A percentile compares a stretch with the other conserved stretches of the same genome.
phyloP scores from a whole-genome alignment of 805 yeast species.

The Lachancea fermentati region DNA sequence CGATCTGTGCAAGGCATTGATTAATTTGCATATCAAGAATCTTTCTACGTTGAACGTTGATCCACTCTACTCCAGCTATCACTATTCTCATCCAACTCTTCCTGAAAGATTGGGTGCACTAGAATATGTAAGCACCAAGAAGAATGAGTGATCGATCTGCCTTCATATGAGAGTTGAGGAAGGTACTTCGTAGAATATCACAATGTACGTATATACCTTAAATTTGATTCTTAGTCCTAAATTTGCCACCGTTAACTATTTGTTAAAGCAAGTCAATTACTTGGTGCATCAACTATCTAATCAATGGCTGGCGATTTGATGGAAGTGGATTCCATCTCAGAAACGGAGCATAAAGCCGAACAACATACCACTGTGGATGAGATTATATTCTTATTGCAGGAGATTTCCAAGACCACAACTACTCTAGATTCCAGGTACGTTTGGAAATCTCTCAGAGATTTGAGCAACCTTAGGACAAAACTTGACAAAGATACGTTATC shows the following conservation, averaged over 20 bases:
- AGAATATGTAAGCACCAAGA: conserved; percentile 37
- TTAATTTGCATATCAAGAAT: conserved; percentile 73
- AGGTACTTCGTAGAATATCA: too few relatives aligned
- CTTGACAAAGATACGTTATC: conserved; percentile 51
- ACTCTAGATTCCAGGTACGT: conserved; percentile 83
- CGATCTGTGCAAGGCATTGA: conserved; percentile 65
- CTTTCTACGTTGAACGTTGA: conserved; percentile 85
- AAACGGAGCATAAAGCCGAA: conserved; percentile 10
- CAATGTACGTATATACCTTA: not conserved
- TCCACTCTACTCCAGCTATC: conserved; percentile 81
- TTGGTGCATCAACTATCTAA: not conserved
- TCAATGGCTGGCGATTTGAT: conserved; percentile 19
- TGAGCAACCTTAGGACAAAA: conserved; percentile 66
- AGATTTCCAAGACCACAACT: conserved; percentile 50
- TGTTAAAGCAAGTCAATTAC: not conserved
- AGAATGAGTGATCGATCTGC: conserved; percentile 15
- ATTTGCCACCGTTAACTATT: not conserved
- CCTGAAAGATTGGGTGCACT: conserved; percentile 84
- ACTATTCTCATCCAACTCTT: conserved; percentile 85
- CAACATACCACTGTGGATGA: conserved; percentile 31
- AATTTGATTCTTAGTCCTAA: not conserved
- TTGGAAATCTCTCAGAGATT: conserved; percentile 76
- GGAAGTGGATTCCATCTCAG: conserved; percentile 20
- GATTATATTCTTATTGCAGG: conserved; percentile 31
- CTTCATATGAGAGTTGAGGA: too few relatives aligned